A percentile compares a stretch with the other conserved stretches of the same genome.
phyloP scores from a whole-genome alignment of 495 filamentous ascomycete species.

The Penicillium silybi region DNA sequence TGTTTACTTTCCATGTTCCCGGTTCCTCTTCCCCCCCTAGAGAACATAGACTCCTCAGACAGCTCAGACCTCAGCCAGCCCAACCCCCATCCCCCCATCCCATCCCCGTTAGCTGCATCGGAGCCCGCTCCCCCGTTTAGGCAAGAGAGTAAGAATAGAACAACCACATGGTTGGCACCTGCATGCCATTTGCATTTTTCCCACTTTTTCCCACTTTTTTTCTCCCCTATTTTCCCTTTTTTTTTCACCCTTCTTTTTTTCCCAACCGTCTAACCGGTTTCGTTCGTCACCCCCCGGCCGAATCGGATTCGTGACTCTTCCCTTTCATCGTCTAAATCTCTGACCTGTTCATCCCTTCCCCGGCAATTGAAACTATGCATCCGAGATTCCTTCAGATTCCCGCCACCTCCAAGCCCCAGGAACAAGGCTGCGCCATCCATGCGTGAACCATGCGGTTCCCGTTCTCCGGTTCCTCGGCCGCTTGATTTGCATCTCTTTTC shows the following conservation, averaged over 20 bases:
- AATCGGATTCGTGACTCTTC: conserved; percentile 10
- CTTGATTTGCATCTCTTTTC: conserved; percentile 7
- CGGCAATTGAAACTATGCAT: conserved; percentile 11
- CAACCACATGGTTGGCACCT: conserved; percentile 43
- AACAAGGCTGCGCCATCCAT: conserved; percentile 19
- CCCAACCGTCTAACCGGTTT: not conserved
- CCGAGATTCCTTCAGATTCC: conserved; percentile 20
- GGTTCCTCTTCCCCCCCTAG: not conserved
- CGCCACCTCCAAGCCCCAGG: conserved; percentile 27
- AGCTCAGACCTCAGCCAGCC: conserved; percentile 4
- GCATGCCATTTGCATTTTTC: conserved; percentile 23
- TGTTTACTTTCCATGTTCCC: conserved; percentile 2
- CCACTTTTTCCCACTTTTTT: conserved; percentile 1
- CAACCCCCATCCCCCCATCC: not conserved
- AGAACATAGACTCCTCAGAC: not conserved
- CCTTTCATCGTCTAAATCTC: not conserved
- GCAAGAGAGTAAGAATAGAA: conserved; percentile 13
- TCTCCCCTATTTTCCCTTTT: not conserved
- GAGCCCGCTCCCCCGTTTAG: not conserved
- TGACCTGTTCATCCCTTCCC: not conserved
- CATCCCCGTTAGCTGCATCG: not conserved
- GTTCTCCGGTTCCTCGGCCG: conserved; percentile 6
- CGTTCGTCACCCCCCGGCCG: conserved; percentile 2
- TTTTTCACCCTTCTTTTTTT: not conserved
- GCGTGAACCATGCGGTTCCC: conserved; percentile 15